Conservation (phyloP, 1,139 yeast genomes). For the Scheffersomyces titani region DNA sequence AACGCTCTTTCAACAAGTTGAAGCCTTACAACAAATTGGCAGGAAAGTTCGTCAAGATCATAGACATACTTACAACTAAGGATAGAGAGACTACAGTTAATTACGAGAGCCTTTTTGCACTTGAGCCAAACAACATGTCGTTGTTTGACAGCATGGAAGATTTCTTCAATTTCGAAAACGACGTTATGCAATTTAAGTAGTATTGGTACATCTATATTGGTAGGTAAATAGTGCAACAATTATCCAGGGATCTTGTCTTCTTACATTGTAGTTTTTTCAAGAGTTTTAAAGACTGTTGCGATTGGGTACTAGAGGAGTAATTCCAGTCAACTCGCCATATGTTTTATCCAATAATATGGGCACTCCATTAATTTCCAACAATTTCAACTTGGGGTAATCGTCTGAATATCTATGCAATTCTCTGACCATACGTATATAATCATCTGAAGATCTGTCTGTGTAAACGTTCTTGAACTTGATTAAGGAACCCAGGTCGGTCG, state of each 20-base stretch:
- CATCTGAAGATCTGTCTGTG: not conserved
- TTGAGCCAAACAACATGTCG: not conserved
- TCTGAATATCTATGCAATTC: not conserved
- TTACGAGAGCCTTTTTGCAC: not conserved
- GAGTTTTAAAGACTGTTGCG: not conserved
- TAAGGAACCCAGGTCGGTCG: not conserved
- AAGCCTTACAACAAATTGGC: slow-evolving; percentile 50
- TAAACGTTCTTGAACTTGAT: not conserved
- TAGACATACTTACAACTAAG: slow-evolving; percentile 31
- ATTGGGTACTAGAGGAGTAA: not conserved
- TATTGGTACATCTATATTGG: not conserved
- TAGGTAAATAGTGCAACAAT: not conserved
- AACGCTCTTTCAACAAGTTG: slow-evolving; percentile 37
- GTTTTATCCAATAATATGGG: not conserved
- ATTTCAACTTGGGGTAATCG: not conserved
- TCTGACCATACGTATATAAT: not conserved
- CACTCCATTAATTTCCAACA: not conserved
- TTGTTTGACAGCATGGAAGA: not conserved
- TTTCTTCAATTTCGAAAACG: not conserved
- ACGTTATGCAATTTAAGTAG: not conserved
- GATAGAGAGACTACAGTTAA: not conserved
- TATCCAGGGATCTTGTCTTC: not conserved
- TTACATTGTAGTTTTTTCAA: not conserved
- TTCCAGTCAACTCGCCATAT: not conserved
- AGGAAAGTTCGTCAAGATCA: slow-evolving; percentile 47